Conservation (phyloP, 345 rosid genomes). For the Gossypium bickii region DNA sequence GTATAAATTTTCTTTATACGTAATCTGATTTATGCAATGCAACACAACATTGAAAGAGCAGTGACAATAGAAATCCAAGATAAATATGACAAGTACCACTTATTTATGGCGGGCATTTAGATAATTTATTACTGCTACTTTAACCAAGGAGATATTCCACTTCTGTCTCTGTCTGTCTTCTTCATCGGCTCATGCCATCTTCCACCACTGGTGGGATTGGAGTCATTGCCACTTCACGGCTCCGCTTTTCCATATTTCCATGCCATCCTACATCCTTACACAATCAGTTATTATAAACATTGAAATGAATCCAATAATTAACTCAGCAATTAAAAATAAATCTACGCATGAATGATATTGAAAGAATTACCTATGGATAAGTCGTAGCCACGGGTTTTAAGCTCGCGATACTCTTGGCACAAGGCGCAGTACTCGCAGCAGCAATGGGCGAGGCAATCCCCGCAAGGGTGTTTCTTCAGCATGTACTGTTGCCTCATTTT, state of each 20-base stretch:
- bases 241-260: constrained; percentile 32
- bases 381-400: constrained; percentile 32
- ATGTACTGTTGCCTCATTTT: constrained; percentile 36
- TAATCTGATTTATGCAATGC: background rate
- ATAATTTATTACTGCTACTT: background rate
- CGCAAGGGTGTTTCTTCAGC: constrained; percentile 19
- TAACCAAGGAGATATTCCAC: background rate
- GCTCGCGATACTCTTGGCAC: constrained; percentile 43
- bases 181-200: constrained; percentile 29
- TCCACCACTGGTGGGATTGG: constrained; percentile 18
- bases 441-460: constrained; percentile 33
- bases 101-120: background rate
- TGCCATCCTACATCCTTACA: constrained; percentile 29
- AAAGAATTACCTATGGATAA: constrained; percentile 25
- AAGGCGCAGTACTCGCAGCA: constrained; percentile 37
- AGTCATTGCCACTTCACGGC: constrained; percentile 23
- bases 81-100: background rate
- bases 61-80: background rate
- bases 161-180: background rate
- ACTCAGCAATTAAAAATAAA: too few species aligned
- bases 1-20: background rate
- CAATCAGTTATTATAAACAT: background rate
- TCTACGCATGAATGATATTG: background rate
- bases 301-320: too few species aligned
- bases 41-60: background rate